A percentile compares a stretch with the other conserved stretches of the same genome.
Conservation (phyloP, 1,284 basidiomycete genomes). For the Pterulicium gracile region DNA sequence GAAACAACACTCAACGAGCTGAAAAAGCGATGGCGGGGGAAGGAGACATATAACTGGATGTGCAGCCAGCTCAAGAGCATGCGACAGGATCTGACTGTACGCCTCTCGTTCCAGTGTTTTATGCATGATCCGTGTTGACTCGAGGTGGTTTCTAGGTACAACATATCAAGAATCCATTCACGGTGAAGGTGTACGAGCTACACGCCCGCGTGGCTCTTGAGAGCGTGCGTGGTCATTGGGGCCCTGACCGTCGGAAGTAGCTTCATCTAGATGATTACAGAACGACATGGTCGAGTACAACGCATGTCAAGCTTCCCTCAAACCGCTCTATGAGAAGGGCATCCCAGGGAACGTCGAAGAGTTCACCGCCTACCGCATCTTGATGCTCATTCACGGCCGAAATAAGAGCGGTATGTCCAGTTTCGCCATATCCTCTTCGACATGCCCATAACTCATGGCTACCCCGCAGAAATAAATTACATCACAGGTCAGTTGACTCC, state of each 20-base stretch:
- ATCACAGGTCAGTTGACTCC: conserved; percentile 93
- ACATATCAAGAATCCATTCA: conserved; percentile 98
- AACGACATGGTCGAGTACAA: conserved; percentile 98
- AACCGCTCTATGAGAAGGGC: conserved; percentile 86
- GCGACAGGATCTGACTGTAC: conserved; percentile 92
- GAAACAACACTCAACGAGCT: conserved; percentile 81
- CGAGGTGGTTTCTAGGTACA: conserved; percentile 90
- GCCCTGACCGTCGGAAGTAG: conserved; percentile 10
- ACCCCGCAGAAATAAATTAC: too few species aligned
- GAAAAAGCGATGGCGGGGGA: conserved; percentile 83
- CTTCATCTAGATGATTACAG: conserved; percentile 29
- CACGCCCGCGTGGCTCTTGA: conserved; percentile 96
- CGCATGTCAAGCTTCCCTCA: conserved; percentile 90
- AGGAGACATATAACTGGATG: conserved; percentile 84
- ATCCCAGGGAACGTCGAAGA: conserved; percentile 88
- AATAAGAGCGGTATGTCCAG: conserved; percentile 77
- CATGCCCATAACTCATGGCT: conserved; percentile 10
- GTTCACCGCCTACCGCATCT: conserved; percentile 95
- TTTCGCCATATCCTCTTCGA: neutral
- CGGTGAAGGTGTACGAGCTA: conserved; percentile 95
- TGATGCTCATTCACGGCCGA: conserved; percentile 90
- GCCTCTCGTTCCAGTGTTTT: conserved; percentile 18
- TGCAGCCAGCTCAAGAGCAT: conserved; percentile 98
- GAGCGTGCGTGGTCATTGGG: conserved; percentile 45
- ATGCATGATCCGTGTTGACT: conserved; percentile 13